Evolutionary conservation across 371 early-diverging fungal species (phyloP), one percentile per base, ranked within the genome.

Genomic region (Rhizopus arrhizus): DNA sequence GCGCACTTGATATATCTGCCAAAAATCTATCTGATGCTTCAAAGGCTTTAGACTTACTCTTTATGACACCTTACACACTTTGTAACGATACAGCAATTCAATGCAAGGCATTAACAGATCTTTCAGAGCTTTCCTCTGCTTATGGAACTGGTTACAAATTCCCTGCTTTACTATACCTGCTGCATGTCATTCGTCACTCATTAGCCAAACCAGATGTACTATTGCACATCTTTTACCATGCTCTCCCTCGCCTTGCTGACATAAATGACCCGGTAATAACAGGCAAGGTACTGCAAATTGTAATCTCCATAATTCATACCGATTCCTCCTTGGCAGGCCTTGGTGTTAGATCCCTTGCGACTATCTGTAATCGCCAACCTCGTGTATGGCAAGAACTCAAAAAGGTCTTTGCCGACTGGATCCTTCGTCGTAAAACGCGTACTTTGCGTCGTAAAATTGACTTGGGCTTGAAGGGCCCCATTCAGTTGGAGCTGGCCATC

Each of bases 311-410:
- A 9, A 77, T 82, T 36, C 63, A 73, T 38, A 72, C 68, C 34
- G 50, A 61, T 15, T 50, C 52, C n/a, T 61, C 72, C 5, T 73
- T 82, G 73, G 72, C 84, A 3, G 73, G 76, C 40, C 63, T 85
- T 12, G 84, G 82, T 15, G 71, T 84, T 32, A 71, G 72, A 35
- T 72, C 78, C n/a, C 56, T 85, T 7, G 70, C 67, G 3, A 64
- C 70, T 12, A 69, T 83, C 2, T 77, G 75, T 67, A 70, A 75
- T 28, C 70, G 70, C 6, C 86, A 85, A 43, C 81, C 86, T 9
- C 79, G 86, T 9, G 74, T 80, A 1, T 85, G 86, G 86, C 83
- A 81, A 50, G 82, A 84, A 13, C 64, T 85, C 0, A 80, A 81
- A 22, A 72, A 72, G 42, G 74, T 83, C 0, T 66, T 85, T 42